A percentile compares a stretch with the other conserved stretches of the same genome.
phyloP scores from a whole-genome alignment of 2,329 filamentous ascomycete genomes.

The Alternaria conjuncta region DNA sequence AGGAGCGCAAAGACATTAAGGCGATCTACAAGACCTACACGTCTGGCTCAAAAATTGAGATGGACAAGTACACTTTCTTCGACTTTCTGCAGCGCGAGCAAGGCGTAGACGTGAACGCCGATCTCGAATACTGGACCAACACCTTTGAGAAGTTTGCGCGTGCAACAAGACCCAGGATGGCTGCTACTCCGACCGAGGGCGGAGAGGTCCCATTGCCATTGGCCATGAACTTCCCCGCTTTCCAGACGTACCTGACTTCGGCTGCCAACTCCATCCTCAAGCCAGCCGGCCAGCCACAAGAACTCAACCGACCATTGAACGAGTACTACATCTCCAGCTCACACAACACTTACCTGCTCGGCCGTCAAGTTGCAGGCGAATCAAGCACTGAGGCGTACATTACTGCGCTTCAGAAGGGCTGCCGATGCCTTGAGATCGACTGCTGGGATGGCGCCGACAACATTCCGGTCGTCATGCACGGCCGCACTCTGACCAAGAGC shows the following conservation, averaged over 20 bases:
- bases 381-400: constrained; percentile 98
- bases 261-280: constrained; percentile 70
- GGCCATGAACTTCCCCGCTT: constrained; percentile 77
- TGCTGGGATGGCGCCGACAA: constrained; percentile 95
- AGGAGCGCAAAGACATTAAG: constrained; percentile 81
- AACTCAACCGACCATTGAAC: constrained; percentile 83
- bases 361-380: constrained; percentile 84
- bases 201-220: constrained; percentile 52
- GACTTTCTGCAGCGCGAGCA: constrained; percentile 76
- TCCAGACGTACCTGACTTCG: constrained; percentile 63
- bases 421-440: constrained; percentile 95
- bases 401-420: constrained; percentile 82
- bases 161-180: constrained; percentile 44
- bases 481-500: constrained; percentile 84
- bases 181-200: constrained; percentile 46
- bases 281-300: constrained; percentile 65
- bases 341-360: constrained; percentile 95
- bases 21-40: constrained; percentile 70
- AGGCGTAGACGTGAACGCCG: constrained; percentile 73
- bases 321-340: constrained; percentile 99
- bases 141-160: constrained; percentile 73
- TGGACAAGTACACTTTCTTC: constrained; percentile 77
- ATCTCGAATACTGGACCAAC: constrained; percentile 70
- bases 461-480: constrained; percentile 88
- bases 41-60: constrained; percentile 63